Evolutionary conservation across 2,329 filamentous ascomycete genomes (phyloP).

Genomic region (Sclerotinia trifoliorum): DNA sequence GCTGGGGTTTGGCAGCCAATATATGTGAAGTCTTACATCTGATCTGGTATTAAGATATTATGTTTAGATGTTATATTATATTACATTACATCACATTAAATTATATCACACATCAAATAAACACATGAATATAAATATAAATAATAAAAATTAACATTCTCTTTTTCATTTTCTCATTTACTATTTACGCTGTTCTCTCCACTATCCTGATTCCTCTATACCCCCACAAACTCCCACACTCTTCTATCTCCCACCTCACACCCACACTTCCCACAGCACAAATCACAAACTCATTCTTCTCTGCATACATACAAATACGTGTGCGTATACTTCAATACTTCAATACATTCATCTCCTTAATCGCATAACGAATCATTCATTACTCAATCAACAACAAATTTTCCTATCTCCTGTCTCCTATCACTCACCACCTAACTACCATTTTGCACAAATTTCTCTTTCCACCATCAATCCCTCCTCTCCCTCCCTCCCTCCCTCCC

Average conservation of each 20-base stretch:
- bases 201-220: neutral
- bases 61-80: no score
- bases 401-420: neutral
- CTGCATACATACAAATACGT: slow-evolving; percentile 1
- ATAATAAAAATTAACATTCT: no score
- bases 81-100: no score
- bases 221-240: neutral
- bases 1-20: no score
- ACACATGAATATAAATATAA: no score
- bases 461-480: neutral
- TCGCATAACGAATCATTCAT: slow-evolving; percentile 11
- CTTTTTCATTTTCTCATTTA: no score
- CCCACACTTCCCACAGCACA: neutral
- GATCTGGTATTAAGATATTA: no score
- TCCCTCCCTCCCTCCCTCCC: neutral
- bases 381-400: neutral
- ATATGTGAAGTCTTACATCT: no score
- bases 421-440: neutral
- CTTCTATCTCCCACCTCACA: neutral
- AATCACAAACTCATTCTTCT: neutral
- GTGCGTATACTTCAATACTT: slow-evolving; percentile 5
- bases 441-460: neutral
- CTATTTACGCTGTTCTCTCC: no score
- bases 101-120: no score
- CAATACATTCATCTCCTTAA: neutral